Conservation (phyloP, 1,139 yeast genomes). For the Torulaspora pretoriensis region DNA sequence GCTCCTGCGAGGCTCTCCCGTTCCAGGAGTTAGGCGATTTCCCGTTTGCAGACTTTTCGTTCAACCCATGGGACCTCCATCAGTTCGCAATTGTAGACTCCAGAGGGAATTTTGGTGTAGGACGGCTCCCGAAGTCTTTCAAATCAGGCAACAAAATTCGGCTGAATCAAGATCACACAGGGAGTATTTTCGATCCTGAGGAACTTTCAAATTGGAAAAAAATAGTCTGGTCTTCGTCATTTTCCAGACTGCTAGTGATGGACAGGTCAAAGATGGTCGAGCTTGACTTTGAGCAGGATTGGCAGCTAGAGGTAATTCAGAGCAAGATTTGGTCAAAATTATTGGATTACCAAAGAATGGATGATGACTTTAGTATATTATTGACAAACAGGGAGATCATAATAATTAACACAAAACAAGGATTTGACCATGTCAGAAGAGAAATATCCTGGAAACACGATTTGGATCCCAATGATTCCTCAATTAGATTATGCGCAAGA, state of each 20-base stretch:
- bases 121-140: conserved; percentile 33
- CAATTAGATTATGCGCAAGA: conserved; percentile 44
- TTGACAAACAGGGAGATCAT: conserved; percentile 62
- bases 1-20: conserved; percentile 21
- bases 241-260: conserved; percentile 40
- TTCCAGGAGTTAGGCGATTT: conserved; percentile 31
- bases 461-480: conserved; percentile 51
- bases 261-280: conserved; percentile 45
- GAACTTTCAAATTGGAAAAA: conserved; percentile 58
- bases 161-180: conserved; percentile 18
- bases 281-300: conserved; percentile 32
- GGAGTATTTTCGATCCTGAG: conserved; percentile 41
- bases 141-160: conserved; percentile 13
- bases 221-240: conserved; percentile 44
- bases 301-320: conserved; percentile 41
- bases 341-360: conserved; percentile 42
- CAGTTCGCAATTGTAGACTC: conserved; percentile 48
- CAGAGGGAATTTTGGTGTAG: conserved; percentile 49
- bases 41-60: conserved; percentile 46
- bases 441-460: conserved; percentile 69
- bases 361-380: conserved; percentile 40
- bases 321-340: conserved; percentile 57
- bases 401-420: conserved; percentile 39
- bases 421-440: conserved; percentile 37
- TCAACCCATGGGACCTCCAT: conserved; percentile 41